Evolutionary conservation across 129 eudicot species (phyloP).

Genomic region (Helianthus annuus): DNA sequence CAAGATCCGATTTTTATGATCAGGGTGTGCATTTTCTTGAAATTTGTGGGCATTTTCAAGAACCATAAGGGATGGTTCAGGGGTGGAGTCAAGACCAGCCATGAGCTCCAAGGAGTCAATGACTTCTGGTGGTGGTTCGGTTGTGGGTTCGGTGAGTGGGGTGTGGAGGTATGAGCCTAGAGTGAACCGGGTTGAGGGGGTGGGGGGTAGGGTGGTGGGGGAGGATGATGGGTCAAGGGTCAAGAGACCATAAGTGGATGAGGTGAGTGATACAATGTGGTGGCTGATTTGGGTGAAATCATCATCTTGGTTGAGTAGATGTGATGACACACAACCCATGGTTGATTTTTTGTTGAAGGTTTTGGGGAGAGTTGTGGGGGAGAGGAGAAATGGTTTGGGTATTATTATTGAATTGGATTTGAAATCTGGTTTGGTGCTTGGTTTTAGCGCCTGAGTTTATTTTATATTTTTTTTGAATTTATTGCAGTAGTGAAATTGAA

Average conservation of each 20-base stretch:
- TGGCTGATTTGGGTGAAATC: constrained; percentile 70
- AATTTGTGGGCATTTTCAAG: constrained; percentile 10
- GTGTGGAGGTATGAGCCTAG: constrained; percentile 40
- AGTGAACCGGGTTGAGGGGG: constrained; percentile 55
- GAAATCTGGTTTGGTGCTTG: constrained; percentile 32
- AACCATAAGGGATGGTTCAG: constrained; percentile 34
- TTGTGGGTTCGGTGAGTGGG: constrained; percentile 33
- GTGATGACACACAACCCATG: constrained; percentile 96
- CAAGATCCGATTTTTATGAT: constrained; percentile 5
- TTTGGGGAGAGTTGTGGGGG: constrained; percentile 8
- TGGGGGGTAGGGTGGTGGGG: constrained; percentile 31
- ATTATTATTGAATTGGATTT: constrained; percentile 20
- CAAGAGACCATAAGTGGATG: constrained; percentile 80
- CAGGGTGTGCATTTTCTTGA: constrained; percentile 11
- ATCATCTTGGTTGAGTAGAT: constrained; percentile 62
- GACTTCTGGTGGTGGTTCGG: constrained; percentile 47
- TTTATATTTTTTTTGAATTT: not conserved
- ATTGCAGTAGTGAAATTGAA: constrained; percentile 22
- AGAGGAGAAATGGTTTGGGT: not conserved
- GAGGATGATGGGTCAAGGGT: constrained; percentile 48
- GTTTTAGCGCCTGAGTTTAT: constrained; percentile 40
- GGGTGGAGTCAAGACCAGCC: constrained; percentile 74
- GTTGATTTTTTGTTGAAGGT: not conserved
- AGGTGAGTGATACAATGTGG: constrained; percentile 94
- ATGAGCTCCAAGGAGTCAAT: constrained; percentile 91